Evolutionary conservation across 331 rosid species (phyloP).

Genomic region (Erythrophleum ivorense): DNA sequence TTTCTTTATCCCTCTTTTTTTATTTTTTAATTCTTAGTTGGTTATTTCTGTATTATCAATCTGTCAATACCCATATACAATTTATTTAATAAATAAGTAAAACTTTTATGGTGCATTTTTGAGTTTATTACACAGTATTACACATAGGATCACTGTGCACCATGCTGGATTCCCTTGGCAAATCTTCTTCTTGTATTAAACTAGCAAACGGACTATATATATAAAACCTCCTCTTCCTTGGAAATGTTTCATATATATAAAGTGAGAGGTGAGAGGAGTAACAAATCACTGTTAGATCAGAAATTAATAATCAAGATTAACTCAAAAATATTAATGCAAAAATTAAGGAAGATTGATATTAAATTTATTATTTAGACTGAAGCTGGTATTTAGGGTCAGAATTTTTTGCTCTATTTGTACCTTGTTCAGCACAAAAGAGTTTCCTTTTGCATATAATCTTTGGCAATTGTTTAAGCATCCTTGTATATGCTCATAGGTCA

Average conservation of each 20-base stretch:
- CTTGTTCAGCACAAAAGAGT: too few species aligned
- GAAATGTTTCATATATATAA: neutral
- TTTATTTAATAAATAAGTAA: constrained; percentile 17
- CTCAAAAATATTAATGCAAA: too few species aligned
- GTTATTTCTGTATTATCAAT: constrained; percentile 39
- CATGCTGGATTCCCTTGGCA: constrained; percentile 10
- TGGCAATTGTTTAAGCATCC: too few species aligned
- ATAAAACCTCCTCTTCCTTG: neutral
- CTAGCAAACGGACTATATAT: neutral
- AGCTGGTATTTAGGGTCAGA: too few species aligned
- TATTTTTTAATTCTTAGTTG: neutral
- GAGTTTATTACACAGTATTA: neutral
- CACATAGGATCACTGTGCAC: neutral
- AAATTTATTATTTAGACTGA: too few species aligned
- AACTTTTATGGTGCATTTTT: constrained; percentile 2
- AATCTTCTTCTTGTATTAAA: neutral
- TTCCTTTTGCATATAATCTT: too few species aligned
- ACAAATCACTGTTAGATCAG: too few species aligned
- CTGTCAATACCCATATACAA: constrained; percentile 5
- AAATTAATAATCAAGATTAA: too few species aligned
- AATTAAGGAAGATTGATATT: too few species aligned
- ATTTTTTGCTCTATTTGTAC: too few species aligned
- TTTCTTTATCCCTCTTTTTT: neutral
- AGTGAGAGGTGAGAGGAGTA: too few species aligned
- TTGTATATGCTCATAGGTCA: too few species aligned